Conservation (phyloP, 2,329 filamentous ascomycete species). For the Ascosphaera apis region DNA sequence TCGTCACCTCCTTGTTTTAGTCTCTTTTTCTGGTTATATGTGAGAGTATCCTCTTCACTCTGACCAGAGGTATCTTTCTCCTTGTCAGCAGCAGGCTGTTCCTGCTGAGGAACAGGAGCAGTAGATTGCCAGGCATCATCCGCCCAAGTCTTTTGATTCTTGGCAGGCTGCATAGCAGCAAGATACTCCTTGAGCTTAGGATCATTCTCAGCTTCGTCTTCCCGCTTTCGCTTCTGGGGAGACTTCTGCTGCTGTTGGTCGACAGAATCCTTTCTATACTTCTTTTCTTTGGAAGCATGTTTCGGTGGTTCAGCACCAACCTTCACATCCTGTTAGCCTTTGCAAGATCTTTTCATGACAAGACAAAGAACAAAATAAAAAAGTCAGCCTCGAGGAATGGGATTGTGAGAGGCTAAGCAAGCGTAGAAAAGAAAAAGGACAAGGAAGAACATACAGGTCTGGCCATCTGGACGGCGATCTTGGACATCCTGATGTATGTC, state of each 20-base stretch:
- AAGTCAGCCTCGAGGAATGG: constrained; percentile 3
- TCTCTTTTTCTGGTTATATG: neutral
- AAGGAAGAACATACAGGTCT: constrained; percentile 38
- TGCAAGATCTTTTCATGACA: constrained; percentile 12
- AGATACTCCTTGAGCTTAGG: constrained; percentile 72
- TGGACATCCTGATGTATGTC: constrained; percentile 88
- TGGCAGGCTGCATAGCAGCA: constrained; percentile 50
- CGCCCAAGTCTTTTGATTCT: constrained; percentile 40
- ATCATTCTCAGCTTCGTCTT: constrained; percentile 42
- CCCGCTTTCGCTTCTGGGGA: constrained; percentile 19
- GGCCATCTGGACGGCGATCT: constrained; percentile 72
- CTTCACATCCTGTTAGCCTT: constrained; percentile 19
- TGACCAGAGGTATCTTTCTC: constrained; percentile 8
- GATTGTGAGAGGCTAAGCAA: neutral
- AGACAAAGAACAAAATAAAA: constrained; percentile 8
- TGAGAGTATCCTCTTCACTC: constrained; percentile 37
- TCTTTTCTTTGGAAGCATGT: constrained; percentile 8
- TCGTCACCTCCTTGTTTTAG: neutral
- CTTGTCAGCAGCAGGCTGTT: constrained; percentile 7
- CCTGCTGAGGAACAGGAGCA: constrained; percentile 7
- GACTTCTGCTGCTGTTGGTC: constrained; percentile 5
- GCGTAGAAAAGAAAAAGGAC: constrained; percentile 4
- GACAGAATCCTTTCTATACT: constrained; percentile 7
- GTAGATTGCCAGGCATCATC: constrained; percentile 25
- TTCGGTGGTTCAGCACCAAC: constrained; percentile 15